phyloP scores from a whole-genome alignment of 331 rosid species.

The Quercus lobata region DNA sequence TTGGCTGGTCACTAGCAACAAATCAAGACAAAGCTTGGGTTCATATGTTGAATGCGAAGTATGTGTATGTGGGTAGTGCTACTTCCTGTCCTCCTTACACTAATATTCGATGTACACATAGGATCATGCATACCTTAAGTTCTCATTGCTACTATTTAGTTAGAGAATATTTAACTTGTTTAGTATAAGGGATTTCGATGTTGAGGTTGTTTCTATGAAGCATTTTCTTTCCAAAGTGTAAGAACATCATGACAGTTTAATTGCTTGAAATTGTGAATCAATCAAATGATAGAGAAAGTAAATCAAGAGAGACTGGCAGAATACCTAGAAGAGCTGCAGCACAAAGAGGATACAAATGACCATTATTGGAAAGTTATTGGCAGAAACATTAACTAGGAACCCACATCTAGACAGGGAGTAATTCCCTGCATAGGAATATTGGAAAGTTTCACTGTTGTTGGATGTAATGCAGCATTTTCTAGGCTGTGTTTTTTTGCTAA shows the following conservation, averaged over 20 bases:
- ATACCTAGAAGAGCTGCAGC: slow-evolving; percentile 78
- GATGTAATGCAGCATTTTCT: not conserved
- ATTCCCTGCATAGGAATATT: no score
- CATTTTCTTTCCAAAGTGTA: no score
- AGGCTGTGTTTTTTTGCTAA: no score
- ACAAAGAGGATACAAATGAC: slow-evolving; percentile 83
- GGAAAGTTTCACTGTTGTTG: not conserved
- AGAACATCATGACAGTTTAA: no score
- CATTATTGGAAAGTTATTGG: slow-evolving; percentile 78
- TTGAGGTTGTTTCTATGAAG: no score
- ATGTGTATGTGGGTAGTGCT: no score
- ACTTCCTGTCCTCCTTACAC: no score
- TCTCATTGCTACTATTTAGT: not conserved
- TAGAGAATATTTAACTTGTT: not conserved
- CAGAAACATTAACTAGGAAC: slow-evolving; percentile 74
- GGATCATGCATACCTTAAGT: not conserved
- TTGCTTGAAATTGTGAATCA: no score
- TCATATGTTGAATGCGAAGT: no score
- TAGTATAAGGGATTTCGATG: not conserved
- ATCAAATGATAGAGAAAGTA: slow-evolving; percentile 52
- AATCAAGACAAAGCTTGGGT: no score
- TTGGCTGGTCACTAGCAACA: no score
- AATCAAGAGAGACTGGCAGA: slow-evolving; percentile 82
- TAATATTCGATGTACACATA: not conserved
- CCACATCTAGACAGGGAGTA: slow-evolving; percentile 43